Evolutionary conservation across 495 filamentous ascomycete genomes (phyloP).

Genomic region (Xylaria castorea): DNA sequence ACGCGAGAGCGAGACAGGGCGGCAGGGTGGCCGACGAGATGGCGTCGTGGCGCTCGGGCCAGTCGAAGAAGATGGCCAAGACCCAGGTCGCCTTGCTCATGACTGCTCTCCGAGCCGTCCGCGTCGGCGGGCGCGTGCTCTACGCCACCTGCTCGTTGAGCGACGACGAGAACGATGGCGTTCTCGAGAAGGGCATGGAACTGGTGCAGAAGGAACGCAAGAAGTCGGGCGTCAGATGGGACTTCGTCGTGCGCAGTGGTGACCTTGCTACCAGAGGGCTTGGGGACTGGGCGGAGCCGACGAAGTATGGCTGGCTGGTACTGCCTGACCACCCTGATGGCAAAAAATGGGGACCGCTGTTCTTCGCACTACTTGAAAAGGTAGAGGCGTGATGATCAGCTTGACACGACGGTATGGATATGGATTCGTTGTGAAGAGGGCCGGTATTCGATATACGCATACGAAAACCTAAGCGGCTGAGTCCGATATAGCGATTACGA

Average conservation of each 20-base stretch:
- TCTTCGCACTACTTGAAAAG: conserved; percentile 28
- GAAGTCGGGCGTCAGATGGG: conserved; percentile 19
- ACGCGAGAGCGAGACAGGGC: conserved; percentile 13
- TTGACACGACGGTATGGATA: neutral
- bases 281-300: conserved; percentile 24
- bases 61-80: conserved; percentile 31
- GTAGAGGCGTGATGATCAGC: conserved; percentile 4
- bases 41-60: conserved; percentile 28
- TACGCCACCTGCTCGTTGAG: conserved; percentile 30
- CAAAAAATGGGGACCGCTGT: conserved; percentile 28
- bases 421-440: neutral
- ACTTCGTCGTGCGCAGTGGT: conserved; percentile 22
- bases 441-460: neutral
- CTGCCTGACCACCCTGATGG: conserved; percentile 25
- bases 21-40: conserved; percentile 25
- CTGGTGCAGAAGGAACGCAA: conserved; percentile 29
- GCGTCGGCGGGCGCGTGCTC: conserved; percentile 21
- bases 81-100: conserved; percentile 21
- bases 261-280: conserved; percentile 15
- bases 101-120: conserved; percentile 27
- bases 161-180: conserved; percentile 26
- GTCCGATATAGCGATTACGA: neutral
- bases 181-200: conserved; percentile 22
- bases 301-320: conserved; percentile 25
- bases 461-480: neutral